A percentile compares a stretch with the other conserved stretches of the same genome.
phyloP scores from a whole-genome alignment of 2,329 filamentous ascomycete species.

The Cercospora citrullina region DNA sequence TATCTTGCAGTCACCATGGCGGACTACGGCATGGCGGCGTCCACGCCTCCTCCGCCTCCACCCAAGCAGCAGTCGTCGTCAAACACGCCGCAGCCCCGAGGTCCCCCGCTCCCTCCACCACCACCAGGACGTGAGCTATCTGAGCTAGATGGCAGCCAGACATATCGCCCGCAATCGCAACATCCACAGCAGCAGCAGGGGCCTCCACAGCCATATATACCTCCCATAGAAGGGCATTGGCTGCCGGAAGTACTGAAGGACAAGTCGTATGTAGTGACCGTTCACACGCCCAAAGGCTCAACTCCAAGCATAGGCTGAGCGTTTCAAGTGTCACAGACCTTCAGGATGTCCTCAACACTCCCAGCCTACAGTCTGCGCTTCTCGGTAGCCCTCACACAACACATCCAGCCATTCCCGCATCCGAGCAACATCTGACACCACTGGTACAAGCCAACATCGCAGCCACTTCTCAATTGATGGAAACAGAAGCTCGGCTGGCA shows the following conservation, averaged over 20 bases:
- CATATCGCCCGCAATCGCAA: slow-evolving; percentile 11
- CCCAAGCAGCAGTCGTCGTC: slow-evolving; percentile 48
- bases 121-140: slow-evolving; percentile 40
- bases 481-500: slow-evolving; percentile 59
- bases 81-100: slow-evolving; percentile 43
- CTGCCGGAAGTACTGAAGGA: slow-evolving; percentile 74
- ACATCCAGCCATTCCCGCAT: slow-evolving; percentile 70
- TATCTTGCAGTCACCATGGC: slow-evolving; percentile 2
- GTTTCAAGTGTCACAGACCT: slow-evolving; percentile 66
- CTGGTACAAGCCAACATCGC: slow-evolving; percentile 69
- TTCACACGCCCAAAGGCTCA: background rate
- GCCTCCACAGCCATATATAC: slow-evolving; percentile 21
- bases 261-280: slow-evolving; percentile 65
- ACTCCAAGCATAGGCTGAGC: slow-evolving; percentile 47
- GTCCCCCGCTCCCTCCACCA: slow-evolving; percentile 49
- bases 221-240: slow-evolving; percentile 63
- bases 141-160: slow-evolving; percentile 32
- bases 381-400: slow-evolving; percentile 64
- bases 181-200: slow-evolving; percentile 21
- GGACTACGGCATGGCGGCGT: slow-evolving; percentile 40
- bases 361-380: slow-evolving; percentile 70
- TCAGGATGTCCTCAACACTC: slow-evolving; percentile 64
- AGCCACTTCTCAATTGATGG: slow-evolving; percentile 63
- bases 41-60: slow-evolving; percentile 52
- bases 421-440: slow-evolving; percentile 63